These are phyloP conservation scores for Ceriops tagal DNA, from an alignment of 345 rosid genomes.

Conservation along the genomic window DNA sequence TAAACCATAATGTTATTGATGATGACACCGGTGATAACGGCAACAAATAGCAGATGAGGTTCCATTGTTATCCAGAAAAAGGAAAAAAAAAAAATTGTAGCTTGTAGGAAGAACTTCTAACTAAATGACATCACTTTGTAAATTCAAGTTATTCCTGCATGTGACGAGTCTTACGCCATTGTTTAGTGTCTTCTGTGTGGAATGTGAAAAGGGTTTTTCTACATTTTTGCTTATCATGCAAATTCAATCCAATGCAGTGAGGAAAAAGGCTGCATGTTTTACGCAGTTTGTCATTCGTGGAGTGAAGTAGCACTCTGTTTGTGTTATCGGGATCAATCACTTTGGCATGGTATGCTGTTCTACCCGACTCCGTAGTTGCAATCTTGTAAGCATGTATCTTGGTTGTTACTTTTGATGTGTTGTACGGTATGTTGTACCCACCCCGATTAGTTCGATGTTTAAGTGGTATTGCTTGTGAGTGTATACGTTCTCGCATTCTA, in stretches of 20 bases:
- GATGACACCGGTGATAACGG: too few relatives aligned
- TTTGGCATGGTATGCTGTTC: background rate
- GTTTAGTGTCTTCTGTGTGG: background rate
- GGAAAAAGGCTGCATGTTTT: constrained; percentile 1
- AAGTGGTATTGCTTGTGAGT: too few relatives aligned
- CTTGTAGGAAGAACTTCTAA: too few relatives aligned
- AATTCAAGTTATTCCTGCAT: too few relatives aligned
- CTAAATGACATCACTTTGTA: too few relatives aligned
- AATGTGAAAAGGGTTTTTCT: background rate
- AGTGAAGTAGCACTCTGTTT: background rate
- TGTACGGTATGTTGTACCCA: constrained; percentile 17
- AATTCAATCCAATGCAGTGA: constrained; percentile 23
- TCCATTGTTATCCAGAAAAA: too few relatives aligned
- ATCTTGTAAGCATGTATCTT: constrained; percentile 16
- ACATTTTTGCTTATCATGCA: background rate
- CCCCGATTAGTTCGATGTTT: too few relatives aligned
- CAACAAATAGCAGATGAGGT: too few relatives aligned
- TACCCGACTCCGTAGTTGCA: background rate
- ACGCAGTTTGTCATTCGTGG: constrained; percentile 13
- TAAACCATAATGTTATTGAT: too few relatives aligned
- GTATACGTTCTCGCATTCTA: too few relatives aligned
- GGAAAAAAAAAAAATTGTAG: too few relatives aligned
- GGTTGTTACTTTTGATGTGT: constrained; percentile 17
- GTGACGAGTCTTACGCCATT: background rate
- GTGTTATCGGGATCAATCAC: background rate